Conservation (phyloP, 2,329 filamentous ascomycete species). For the Ophiostoma perfectum region DNA sequence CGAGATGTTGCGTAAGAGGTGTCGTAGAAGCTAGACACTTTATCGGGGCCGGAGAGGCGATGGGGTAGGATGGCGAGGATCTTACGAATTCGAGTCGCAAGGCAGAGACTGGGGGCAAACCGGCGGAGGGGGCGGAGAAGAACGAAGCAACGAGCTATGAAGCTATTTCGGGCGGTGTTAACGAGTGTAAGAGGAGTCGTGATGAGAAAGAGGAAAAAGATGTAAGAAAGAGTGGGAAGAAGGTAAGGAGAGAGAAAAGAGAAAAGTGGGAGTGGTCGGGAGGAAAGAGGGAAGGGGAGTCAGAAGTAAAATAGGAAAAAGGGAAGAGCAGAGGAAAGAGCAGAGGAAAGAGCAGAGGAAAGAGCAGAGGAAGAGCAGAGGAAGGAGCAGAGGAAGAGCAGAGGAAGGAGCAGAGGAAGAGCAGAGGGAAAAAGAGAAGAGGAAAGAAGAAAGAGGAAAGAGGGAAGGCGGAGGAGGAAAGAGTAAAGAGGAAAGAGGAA, state of each 20-base stretch:
- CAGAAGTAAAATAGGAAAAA: slow-evolving; percentile 10
- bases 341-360: not conserved
- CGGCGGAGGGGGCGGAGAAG: not conserved
- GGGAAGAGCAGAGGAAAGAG: slow-evolving; percentile 2
- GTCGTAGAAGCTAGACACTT: slow-evolving; percentile 12
- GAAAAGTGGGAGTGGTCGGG: not conserved
- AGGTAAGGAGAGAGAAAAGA: not conserved
- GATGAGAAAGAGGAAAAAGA: slow-evolving; percentile 4
- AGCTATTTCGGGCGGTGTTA: not conserved
- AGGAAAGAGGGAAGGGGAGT: not conserved
- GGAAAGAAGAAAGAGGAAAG: not conserved
- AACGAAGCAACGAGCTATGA: not conserved
- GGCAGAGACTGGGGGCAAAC: not conserved
- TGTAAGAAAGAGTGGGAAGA: not conserved
- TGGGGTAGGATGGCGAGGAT: not conserved
- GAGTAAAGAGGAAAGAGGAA: not conserved
- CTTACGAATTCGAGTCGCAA: slow-evolving; percentile 1
- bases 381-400: not conserved
- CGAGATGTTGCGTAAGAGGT: slow-evolving; percentile 2
- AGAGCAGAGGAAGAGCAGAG: not conserved
- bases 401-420: not conserved
- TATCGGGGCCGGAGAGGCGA: not conserved
- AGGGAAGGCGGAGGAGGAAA: not conserved
- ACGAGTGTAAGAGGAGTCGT: not conserved
- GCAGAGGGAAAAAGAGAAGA: not conserved